Evolutionary conservation across 2,329 filamentous ascomycete genomes (phyloP).

Genomic region (Fusarium avenaceum): DNA sequence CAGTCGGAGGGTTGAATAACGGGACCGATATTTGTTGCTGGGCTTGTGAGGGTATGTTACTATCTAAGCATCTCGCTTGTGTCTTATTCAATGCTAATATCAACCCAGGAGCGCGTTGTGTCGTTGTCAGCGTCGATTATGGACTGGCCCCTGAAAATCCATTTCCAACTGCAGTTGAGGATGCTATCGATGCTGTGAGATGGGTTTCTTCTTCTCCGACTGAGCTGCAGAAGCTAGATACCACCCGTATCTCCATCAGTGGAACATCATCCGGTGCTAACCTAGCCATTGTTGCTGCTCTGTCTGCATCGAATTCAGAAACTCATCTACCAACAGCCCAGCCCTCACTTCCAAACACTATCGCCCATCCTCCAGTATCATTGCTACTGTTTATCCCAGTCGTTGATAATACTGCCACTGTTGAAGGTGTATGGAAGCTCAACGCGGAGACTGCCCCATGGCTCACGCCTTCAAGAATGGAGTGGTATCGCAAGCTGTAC

Average conservation of each 20-base stretch:
- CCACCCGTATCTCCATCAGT: constrained; percentile 48
- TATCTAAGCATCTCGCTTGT: not conserved
- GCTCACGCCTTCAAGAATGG: constrained; percentile 53
- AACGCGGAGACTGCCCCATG: constrained; percentile 51
- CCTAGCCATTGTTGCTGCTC: constrained; percentile 43
- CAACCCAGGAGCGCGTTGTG: constrained; percentile 41
- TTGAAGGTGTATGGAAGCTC: constrained; percentile 42
- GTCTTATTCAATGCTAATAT: constrained; percentile 9
- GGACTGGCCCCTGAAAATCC: constrained; percentile 55
- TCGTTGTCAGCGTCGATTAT: constrained; percentile 53
- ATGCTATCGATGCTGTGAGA: constrained; percentile 51
- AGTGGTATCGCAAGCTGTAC: constrained; percentile 56
- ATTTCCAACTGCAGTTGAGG: constrained; percentile 54
- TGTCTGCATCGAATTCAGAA: constrained; percentile 37
- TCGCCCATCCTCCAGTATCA: constrained; percentile 20
- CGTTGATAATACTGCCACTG: constrained; percentile 54
- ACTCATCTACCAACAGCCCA: constrained; percentile 34
- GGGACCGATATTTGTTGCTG: constrained; percentile 54
- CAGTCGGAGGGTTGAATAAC: constrained; percentile 53
- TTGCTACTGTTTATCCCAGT: constrained; percentile 51
- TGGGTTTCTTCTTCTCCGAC: constrained; percentile 47
- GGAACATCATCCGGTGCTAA: constrained; percentile 52
- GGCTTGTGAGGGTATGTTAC: constrained; percentile 49
- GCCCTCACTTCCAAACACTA: constrained; percentile 27
- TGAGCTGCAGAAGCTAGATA: constrained; percentile 46